phyloP scores from a whole-genome alignment of 139 green algal genomes.

The Closterium sp. region DNA sequence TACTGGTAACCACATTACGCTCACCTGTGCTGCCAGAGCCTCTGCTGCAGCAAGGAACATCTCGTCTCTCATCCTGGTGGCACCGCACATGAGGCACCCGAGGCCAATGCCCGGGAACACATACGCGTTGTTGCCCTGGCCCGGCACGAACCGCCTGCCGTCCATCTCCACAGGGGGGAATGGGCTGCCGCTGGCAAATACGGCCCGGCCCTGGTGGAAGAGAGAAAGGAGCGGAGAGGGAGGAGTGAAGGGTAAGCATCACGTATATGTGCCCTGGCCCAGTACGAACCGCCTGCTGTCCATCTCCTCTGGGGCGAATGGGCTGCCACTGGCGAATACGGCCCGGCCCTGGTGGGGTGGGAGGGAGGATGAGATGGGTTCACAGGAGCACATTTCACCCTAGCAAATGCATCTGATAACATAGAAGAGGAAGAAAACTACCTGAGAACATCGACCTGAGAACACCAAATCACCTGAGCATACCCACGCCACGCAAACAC shows the following conservation, averaged over 20 bases:
- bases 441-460: neutral
- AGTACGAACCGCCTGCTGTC: neutral
- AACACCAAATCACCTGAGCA: neutral
- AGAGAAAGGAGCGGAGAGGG: neutral
- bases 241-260: neutral
- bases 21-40: neutral
- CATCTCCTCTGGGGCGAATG: constrained; percentile 20
- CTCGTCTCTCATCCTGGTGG: constrained; percentile 27
- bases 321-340: constrained; percentile 38
- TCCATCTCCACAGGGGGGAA: constrained; percentile 21
- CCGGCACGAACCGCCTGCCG: neutral
- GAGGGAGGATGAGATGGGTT: neutral
- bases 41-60: constrained; percentile 44
- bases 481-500: neutral
- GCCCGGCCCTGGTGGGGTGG: constrained; percentile 4
- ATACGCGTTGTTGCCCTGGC: constrained; percentile 57
- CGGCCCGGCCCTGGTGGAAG: neutral
- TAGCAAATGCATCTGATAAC: neutral
- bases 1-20: too few relatives aligned
- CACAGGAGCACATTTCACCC: neutral
- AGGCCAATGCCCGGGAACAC: constrained; percentile 54
- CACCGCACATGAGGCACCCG: constrained; percentile 27
- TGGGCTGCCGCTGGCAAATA: constrained; percentile 40
- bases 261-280: neutral
- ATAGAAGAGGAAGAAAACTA: too few relatives aligned